Percentiles rank a stretch among this genome's conserved stretches.
Evolutionary conservation across 495 filamentous ascomycete genomes (phyloP).

Genomic region (Xeromyces bisporus): DNA sequence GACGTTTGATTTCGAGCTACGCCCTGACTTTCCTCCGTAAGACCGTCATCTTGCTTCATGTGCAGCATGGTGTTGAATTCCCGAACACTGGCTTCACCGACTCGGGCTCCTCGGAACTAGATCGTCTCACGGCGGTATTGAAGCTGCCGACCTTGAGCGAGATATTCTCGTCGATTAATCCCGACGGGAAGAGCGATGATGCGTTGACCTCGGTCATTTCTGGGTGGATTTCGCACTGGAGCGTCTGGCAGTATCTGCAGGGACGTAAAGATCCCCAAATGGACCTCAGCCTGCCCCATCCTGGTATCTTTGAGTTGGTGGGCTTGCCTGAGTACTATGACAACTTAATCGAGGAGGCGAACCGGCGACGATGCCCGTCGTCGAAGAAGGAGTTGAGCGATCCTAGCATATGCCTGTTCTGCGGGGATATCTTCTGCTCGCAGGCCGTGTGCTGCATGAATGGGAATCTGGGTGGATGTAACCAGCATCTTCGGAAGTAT

Average conservation of each 20-base stretch:
- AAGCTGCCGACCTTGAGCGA: constrained; percentile 65
- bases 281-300: constrained; percentile 50
- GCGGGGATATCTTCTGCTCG: constrained; percentile 86
- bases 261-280: constrained; percentile 24
- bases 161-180: constrained; percentile 39
- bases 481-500: constrained; percentile 77
- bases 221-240: constrained; percentile 66
- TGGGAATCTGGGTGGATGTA: constrained; percentile 56
- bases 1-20: constrained; percentile 52
- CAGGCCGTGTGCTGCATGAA: constrained; percentile 82
- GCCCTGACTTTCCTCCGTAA: constrained; percentile 85
- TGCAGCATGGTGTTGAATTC: constrained; percentile 78
- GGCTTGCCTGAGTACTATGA: constrained; percentile 86
- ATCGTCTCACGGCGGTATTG: constrained; percentile 57
- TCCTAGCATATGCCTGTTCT: constrained; percentile 84
- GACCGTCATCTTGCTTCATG: constrained; percentile 62
- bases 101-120: constrained; percentile 57
- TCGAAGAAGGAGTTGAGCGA: constrained; percentile 82
- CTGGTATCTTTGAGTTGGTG: constrained; percentile 82
- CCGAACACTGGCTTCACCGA: constrained; percentile 51
- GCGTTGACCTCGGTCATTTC: constrained; percentile 38
- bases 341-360: constrained; percentile 80
- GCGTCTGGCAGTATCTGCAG: constrained; percentile 26
- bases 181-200: constrained; percentile 16
- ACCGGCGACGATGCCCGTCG: constrained; percentile 68